Base-by-base conservation (phyloP, 2,329 filamentous ascomycete genomes). In the Pezicula rhizophila region DNA sequence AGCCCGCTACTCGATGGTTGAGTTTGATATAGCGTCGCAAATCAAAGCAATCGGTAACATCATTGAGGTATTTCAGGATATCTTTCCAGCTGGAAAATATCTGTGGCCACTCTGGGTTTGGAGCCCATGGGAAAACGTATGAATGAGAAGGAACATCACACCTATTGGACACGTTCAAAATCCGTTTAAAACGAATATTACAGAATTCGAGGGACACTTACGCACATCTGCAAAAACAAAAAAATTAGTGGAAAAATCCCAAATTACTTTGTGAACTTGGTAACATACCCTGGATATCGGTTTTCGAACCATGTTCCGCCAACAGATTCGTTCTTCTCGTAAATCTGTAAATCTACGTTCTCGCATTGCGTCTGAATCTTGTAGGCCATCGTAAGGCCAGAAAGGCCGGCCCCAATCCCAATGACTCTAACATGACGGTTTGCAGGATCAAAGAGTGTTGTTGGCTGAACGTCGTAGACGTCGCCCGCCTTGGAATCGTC, bases 91-190 rank as follows among this genome's bases (percentile, higher is more conserved):
- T 6, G 5, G 50, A 46, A 26, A 52, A 58, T 20, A 38, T 15
- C 52, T 74, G 72, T 20, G 73, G 70, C 79, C 80, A 84, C 39
- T 74, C 70, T 8, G 71, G 72, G 56, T 82, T 82, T 4, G 74
- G 75, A 48, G 74, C 70, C 75, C 76, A 82, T 18, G 37, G 17
- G 5, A 40, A 40, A 10, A n/a, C 12, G 17, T 40, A 40, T 10
- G 11, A n/a, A 18, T n/a, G 12, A n/a, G 37, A 14, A 18, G 37
- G 37, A 18, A 40, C 17, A 18, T 40, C 37, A 4, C 37, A 40
- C 33, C 33, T 35, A 35, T 35, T n/a, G 4, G 33, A 35, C 33
- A 35, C 33, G 33, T 4, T 35, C 4, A 35, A 35, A 35, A 35
- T n/a, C 33, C 33, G n/a, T 35, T 35, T 4, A 11, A 11, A 11